These are phyloP conservation scores for Diaporthe sp. DNA, from an alignment of 2,329 filamentous ascomycete species.

Conservation along the genomic window DNA sequence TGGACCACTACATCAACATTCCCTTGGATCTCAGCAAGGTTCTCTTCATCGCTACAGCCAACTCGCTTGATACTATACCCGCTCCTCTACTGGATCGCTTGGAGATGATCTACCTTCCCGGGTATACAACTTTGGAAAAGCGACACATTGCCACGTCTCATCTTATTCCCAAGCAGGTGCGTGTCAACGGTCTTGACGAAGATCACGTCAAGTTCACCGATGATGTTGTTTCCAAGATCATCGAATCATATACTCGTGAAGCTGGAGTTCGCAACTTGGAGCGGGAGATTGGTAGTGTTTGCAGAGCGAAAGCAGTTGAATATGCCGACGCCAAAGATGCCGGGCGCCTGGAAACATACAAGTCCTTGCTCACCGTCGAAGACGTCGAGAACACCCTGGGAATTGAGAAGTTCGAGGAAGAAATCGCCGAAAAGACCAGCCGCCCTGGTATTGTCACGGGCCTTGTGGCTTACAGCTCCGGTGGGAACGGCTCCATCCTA, in stretches of 20 bases:
- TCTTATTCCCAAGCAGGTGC: conserved; percentile 96
- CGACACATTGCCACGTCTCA: conserved; percentile 93
- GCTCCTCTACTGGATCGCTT: conserved; percentile 95
- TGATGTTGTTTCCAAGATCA: conserved; percentile 93
- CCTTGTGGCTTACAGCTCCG: conserved; percentile 92
- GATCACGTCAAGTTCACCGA: conserved; percentile 83
- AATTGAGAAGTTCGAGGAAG: conserved; percentile 93
- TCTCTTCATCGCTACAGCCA: conserved; percentile 97
- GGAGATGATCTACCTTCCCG: conserved; percentile 94
- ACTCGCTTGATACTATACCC: conserved; percentile 94
- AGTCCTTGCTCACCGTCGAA: conserved; percentile 77
- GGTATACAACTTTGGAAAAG: conserved; percentile 98
- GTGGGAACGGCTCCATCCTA: conserved; percentile 93
- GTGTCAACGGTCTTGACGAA: conserved; percentile 85
- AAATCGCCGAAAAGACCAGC: conserved; percentile 88
- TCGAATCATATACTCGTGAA: conserved; percentile 96
- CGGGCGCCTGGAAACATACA: conserved; percentile 77
- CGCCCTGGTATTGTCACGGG: conserved; percentile 95
- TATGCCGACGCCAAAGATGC: conserved; percentile 91
- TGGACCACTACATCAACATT: conserved; percentile 96
- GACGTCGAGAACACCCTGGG: conserved; percentile 94
- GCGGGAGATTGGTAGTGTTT: conserved; percentile 94
- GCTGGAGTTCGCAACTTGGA: conserved; percentile 96
- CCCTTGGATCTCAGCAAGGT: conserved; percentile 97
- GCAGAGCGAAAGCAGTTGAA: conserved; percentile 94